Evolutionary conservation across 495 filamentous ascomycete genomes (phyloP), one percentile per base, ranked within the genome.

Genomic region (Podospora conica): DNA sequence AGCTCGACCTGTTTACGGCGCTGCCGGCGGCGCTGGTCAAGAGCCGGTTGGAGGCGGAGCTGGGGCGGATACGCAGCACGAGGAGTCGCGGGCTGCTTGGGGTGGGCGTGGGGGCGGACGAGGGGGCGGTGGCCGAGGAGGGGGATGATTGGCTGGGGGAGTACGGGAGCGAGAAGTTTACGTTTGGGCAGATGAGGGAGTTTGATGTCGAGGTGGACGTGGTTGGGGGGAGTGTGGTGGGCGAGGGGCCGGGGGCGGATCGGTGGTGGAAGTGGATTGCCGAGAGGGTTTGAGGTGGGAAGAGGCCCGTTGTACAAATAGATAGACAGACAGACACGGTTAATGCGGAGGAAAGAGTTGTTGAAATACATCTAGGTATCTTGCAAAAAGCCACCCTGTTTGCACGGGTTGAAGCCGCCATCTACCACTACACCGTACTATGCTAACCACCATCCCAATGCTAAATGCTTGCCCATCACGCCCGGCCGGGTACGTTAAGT

Each of bases 1-100:
- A 98, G 81, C 82, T 93, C 60, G 95, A 98, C 75, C 79, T 98
- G 12, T 98, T 98, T 75, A 98, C 95, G 0, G 93, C 95, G 11
- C 78, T 97, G 57, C 95, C 95, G 0, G 86, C 91, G 1, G 81
- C 84, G 2, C 82, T 96, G 31, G 92, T 97, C 24, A 87, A 86
- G 73, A 84, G 81, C 63, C 84, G 83, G 58, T 78, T 98, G 10
- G 94, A 98, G 75, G 80, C 81, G 23, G 96, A 97, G 76, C 88
- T 98, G 67, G 86, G 88, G 18, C 83, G 89, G 63, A 88, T 97
- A 68, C 83, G 96, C 27, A 84, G 84, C 69, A 89, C 90, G 20
- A 88, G 87, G 71, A 89, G 85, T 54, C 93, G 91, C 74, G 92
- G 93, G 0, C 75, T 98, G 57, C 73, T 96, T 72, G 92, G 95